These are phyloP conservation scores for Lichtheimia ramosa DNA, from an alignment of 371 early-diverging fungal species.

Conservation along the genomic window DNA sequence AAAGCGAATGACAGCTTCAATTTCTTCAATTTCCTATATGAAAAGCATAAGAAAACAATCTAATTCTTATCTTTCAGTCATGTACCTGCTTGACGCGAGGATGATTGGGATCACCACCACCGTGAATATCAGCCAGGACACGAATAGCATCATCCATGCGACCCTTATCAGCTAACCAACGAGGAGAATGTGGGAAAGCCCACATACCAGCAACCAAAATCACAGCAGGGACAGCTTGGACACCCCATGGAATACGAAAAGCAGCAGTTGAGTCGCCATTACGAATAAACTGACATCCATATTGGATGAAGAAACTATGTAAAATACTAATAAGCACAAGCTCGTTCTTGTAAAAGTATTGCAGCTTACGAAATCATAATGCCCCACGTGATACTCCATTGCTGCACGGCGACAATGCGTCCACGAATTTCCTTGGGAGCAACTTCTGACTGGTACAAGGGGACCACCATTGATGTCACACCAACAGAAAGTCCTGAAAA, in stretches of 20 bases:
- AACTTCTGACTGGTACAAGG: conserved; percentile 79
- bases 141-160: conserved; percentile 70
- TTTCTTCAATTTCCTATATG: conserved; percentile 56
- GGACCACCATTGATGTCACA: conserved; percentile 65
- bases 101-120: conserved; percentile 47
- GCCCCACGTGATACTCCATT: conserved; percentile 76
- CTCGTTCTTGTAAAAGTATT: not conserved
- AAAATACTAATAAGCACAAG: not conserved
- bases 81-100: conserved; percentile 54
- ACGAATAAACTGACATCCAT: conserved; percentile 15
- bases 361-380: conserved; percentile 47
- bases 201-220: conserved; percentile 66
- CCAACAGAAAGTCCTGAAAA: conserved; percentile 48
- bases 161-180: conserved; percentile 76
- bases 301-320: conserved; percentile 27
- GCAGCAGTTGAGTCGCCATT: conserved; percentile 44
- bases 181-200: conserved; percentile 82
- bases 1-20: conserved; percentile 63
- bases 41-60: not conserved
- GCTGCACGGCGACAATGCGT: conserved; percentile 71
- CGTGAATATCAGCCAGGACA: conserved; percentile 72
- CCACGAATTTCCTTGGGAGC: conserved; percentile 75
- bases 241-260: conserved; percentile 82
- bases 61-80: conserved; percentile 25
- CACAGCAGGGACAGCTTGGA: conserved; percentile 79